Percentiles rank a stretch among this genome's conserved stretches.
Evolutionary conservation across 306 rosid species (phyloP).

Genomic region (Vicia sativa): DNA sequence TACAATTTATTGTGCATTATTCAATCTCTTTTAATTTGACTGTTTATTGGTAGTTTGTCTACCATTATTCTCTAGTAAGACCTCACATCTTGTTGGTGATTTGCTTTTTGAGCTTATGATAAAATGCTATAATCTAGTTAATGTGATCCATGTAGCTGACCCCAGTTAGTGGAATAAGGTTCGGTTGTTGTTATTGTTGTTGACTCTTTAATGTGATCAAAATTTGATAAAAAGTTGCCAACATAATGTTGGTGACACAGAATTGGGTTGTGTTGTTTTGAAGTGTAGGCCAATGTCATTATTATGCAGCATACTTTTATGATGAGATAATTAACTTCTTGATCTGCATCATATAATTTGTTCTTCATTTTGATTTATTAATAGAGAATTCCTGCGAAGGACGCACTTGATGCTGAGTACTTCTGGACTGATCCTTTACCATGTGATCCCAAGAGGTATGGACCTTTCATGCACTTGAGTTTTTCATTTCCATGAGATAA

Average conservation of each 20-base stretch:
- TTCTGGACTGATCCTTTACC: slow-evolving; percentile 81
- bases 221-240: neutral
- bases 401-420: slow-evolving; percentile 79
- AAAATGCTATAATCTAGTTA: no score
- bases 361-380: slow-evolving; percentile 27
- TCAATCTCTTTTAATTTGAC: slow-evolving; percentile 11
- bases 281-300: neutral
- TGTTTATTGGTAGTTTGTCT: slow-evolving; percentile 2
- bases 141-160: no score
- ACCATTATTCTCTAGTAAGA: neutral
- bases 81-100: no score
- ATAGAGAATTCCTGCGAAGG: slow-evolving; percentile 69
- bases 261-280: slow-evolving; percentile 1
- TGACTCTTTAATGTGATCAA: slow-evolving; percentile 1
- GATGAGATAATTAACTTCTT: neutral
- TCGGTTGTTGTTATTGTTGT: neutral
- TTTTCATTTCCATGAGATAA: slow-evolving; percentile 5
- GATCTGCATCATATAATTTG: slow-evolving; percentile 1
- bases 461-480: slow-evolving; percentile 7
- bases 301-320: neutral
- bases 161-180: no score
- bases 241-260: slow-evolving; percentile 4
- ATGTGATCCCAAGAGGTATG: slow-evolving; percentile 71
- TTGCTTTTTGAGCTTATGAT: no score
- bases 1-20: neutral